Conservation (phyloP, 331 rosid genomes). For the Dryas integrifolia region DNA sequence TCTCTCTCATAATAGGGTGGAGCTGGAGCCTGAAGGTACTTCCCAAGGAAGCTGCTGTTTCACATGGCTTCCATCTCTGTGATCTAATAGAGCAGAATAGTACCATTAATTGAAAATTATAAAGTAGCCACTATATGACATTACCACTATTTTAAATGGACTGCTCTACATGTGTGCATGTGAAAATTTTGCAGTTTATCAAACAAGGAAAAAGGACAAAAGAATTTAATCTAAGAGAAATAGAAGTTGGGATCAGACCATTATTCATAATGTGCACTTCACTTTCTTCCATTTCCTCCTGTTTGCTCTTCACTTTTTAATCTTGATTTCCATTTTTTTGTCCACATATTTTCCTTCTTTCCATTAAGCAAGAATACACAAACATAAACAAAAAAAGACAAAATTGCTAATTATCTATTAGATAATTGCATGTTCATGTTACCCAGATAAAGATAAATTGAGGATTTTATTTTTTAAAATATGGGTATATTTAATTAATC, state of each 20-base stretch:
- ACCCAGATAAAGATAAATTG: no score
- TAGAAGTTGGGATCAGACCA: conserved; percentile 45
- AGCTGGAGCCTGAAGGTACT: conserved; percentile 13
- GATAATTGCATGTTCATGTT: no score
- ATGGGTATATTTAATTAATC: background rate
- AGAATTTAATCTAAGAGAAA: conserved; percentile 18
- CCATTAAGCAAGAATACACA: background rate
- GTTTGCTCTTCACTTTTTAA: conserved; percentile 16
- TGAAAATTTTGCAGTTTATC: conserved; percentile 37
- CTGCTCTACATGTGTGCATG: conserved; percentile 58
- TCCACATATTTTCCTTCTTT: conserved; percentile 1
- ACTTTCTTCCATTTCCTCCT: conserved; percentile 48
- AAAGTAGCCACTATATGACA: conserved; percentile 23
- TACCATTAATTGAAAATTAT: conserved; percentile 22
- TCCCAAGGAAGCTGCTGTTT: conserved; percentile 63
- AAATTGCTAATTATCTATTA: no score
- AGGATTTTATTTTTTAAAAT: background rate
- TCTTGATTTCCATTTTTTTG: background rate
- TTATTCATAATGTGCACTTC: conserved; percentile 39
- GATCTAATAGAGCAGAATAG: conserved; percentile 13
- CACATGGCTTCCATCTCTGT: conserved; percentile 60
- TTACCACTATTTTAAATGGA: conserved; percentile 22
- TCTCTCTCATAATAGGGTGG: conserved; percentile 42
- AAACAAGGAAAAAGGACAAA: conserved; percentile 12
- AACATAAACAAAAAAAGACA: background rate